These are phyloP conservation scores for Bruguiera sexangula DNA, from an alignment of 345 rosid species.

Conservation along the genomic window DNA sequence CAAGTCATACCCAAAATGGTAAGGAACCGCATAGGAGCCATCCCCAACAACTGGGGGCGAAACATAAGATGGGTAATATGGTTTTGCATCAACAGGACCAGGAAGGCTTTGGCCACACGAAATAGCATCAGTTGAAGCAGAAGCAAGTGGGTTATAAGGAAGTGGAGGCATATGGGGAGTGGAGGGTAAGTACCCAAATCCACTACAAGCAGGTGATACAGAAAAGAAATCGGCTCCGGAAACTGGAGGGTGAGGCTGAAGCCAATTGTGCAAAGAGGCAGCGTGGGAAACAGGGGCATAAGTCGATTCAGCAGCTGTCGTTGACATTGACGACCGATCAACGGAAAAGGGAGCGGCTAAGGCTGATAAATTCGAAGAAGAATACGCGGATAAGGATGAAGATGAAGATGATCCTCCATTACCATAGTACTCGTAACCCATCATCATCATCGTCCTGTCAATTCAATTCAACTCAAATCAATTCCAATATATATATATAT, in stretches of 20 bases:
- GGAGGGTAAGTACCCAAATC: slow-evolving; percentile 25
- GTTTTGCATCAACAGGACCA: slow-evolving; percentile 29
- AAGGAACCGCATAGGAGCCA: slow-evolving; percentile 10
- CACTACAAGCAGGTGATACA: slow-evolving; percentile 15
- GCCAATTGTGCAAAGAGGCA: slow-evolving; percentile 30
- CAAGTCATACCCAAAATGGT: slow-evolving; percentile 24
- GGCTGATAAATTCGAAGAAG: slow-evolving; percentile 50
- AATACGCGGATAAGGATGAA: slow-evolving; percentile 34
- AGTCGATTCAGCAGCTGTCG: slow-evolving; percentile 18
- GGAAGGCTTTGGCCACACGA: slow-evolving; percentile 20
- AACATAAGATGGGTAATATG: slow-evolving; percentile 38
- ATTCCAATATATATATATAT: no score
- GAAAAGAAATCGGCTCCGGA: slow-evolving; percentile 14
- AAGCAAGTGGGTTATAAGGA: slow-evolving; percentile 18
- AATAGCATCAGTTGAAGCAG: slow-evolving; percentile 23
- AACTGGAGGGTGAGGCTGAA: slow-evolving; percentile 12
- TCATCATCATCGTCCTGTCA: slow-evolving; percentile 38
- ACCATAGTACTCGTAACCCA: slow-evolving; percentile 37
- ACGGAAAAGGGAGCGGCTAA: slow-evolving; percentile 62
- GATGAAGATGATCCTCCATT: slow-evolving; percentile 41
- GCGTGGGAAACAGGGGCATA: slow-evolving; percentile 19
- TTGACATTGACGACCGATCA: slow-evolving; percentile 23
- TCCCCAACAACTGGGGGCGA: slow-evolving; percentile 16
- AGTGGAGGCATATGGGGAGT: slow-evolving; percentile 11
- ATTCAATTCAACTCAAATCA: background rate